phyloP scores from a whole-genome alignment of 768 basidiomycete genomes.

The Agaricus blazei region DNA sequence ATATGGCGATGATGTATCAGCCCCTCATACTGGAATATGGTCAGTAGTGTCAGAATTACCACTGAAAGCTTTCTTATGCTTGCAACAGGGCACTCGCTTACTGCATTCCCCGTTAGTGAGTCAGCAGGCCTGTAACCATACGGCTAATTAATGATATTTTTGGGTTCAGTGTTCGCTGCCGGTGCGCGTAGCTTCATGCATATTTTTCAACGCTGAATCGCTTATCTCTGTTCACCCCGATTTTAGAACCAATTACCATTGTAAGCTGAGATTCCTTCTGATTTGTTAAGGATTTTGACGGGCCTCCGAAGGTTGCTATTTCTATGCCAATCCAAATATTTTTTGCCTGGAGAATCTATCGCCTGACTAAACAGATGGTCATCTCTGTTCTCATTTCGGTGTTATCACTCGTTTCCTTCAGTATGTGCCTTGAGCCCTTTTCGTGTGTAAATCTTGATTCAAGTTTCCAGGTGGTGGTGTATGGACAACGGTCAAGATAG shows the following conservation, averaged over 20 bases:
- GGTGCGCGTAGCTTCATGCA: slow-evolving; percentile 15
- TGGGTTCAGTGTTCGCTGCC: slow-evolving; percentile 23
- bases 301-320: slow-evolving; percentile 26
- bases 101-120: slow-evolving; percentile 27
- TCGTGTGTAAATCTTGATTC: not conserved
- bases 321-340: slow-evolving; percentile 46
- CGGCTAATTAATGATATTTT: not conserved
- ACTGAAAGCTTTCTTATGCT: not conserved
- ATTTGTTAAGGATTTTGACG: not conserved
- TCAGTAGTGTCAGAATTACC: slow-evolving; percentile 8
- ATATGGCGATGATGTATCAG: slow-evolving; percentile 42
- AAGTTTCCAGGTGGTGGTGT: slow-evolving; percentile 29
- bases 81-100: slow-evolving; percentile 23
- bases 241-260: slow-evolving; percentile 26
- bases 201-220: too few species aligned
- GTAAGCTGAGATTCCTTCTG: slow-evolving; percentile 13
- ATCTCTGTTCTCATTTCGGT: slow-evolving; percentile 25
- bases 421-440: slow-evolving; percentile 14
- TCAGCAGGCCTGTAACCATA: slow-evolving; percentile 10
- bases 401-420: slow-evolving; percentile 30
- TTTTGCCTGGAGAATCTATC: slow-evolving; percentile 37
- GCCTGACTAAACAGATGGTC: slow-evolving; percentile 33
- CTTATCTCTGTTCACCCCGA: not conserved
- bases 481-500: slow-evolving; percentile 32
- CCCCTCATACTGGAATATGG: slow-evolving; percentile 37